Evolutionary conservation across 1,139 yeast genomes (phyloP), one percentile per base, ranked within the genome.

Genomic region (Spencermartinsiella ligniputridi): DNA sequence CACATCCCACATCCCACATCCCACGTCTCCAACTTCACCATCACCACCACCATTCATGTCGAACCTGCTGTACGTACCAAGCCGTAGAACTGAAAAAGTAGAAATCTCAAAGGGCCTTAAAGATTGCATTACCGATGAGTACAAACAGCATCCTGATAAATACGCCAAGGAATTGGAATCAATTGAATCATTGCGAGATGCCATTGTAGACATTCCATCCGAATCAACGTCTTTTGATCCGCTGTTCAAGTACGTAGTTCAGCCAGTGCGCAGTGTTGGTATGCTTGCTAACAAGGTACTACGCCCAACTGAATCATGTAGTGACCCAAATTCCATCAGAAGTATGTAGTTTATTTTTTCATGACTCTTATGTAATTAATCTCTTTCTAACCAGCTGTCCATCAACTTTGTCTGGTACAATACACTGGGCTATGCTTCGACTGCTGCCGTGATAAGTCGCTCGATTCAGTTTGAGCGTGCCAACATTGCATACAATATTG

Each of bases 401-500:
- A 63, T 78, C 3, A 76, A 72, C 37, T 83, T 86, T 55, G 71
- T 78, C 1, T 89, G 96, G 97, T 77, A 69, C 56, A 81, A 82
- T 22, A 78, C 89, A 0, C 62, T 85, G 16, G 81, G 85, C 0
- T 74, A 74, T 49, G 71, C 77, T 12, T 72, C 74, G 11, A 64
- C 69, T 8, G 76, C 77, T 2, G 58, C 63, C 4, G 70, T 71
- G 22, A 68, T 60, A 45, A 55, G 68, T 30, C 61, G 67, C 29
- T 76, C 86, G 1, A 57, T 82, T 5, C 54, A 61, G 34, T 78
- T 75, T 55, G 97, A 89, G 57, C 71, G 71, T 49, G 61, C 75
- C 44, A 84, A 85, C 58, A 63, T 85, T 0, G 56, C 82, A 5
- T 88, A 75, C 65, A 90, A 88, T 61, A 62, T 86, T 35, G 96